Percentiles rank a stretch among this genome's conserved stretches.
phyloP scores from a whole-genome alignment of 192 early-diverging fungal species.

The Podila verticillata region DNA sequence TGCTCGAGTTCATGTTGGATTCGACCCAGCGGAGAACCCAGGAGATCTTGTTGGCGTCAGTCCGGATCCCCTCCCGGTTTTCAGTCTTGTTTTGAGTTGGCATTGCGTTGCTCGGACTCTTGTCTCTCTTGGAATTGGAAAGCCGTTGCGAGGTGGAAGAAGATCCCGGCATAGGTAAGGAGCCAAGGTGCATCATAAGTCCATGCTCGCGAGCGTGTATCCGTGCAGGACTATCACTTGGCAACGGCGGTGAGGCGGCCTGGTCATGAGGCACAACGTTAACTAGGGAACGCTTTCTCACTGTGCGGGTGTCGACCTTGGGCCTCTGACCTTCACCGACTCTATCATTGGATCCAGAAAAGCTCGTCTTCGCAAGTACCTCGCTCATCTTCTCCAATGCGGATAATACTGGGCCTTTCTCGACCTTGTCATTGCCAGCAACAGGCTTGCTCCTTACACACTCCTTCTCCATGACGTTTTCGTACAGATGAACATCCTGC shows the following conservation, averaged over 20 bases:
- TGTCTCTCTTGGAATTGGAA: background rate
- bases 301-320: background rate
- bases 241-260: too few species aligned
- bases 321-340: background rate
- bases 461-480: background rate
- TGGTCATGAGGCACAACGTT: constrained; percentile 14
- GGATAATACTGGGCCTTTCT: background rate
- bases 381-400: background rate
- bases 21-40: constrained; percentile 40
- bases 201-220: constrained; percentile 30
- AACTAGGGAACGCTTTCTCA: constrained; percentile 11
- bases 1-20: constrained; percentile 10
- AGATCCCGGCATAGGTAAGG: background rate
- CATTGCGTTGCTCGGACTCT: background rate
- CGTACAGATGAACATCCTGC: constrained; percentile 16
- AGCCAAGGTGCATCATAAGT: constrained; percentile 24
- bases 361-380: background rate
- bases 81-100: background rate
- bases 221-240: constrained; percentile 14
- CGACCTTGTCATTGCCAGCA: background rate
- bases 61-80: constrained; percentile 11
- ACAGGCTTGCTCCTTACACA: background rate
- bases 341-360: too few species aligned
- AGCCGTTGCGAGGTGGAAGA: background rate
- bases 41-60: constrained; percentile 21